Conservation (phyloP, 163 green algal species). For the Scenedesmus sp. region DNA sequence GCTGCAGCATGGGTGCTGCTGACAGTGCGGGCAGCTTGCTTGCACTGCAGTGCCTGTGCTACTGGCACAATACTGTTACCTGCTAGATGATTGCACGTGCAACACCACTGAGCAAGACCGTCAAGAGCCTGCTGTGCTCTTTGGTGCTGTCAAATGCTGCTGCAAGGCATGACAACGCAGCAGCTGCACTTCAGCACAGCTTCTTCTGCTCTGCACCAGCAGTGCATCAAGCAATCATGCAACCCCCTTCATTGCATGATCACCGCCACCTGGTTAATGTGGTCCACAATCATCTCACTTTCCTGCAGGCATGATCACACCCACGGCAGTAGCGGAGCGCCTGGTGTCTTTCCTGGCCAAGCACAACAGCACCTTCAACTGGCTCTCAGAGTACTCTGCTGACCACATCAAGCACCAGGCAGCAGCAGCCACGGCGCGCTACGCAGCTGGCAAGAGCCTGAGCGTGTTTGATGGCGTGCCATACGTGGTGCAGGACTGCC, state of each 20-base stretch:
- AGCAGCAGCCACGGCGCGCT: conserved; percentile 60
- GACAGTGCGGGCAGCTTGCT: neutral
- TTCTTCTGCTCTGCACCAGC: neutral
- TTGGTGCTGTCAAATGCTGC: too few species aligned
- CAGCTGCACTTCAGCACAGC: neutral
- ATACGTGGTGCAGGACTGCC: conserved; percentile 74
- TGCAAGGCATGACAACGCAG: neutral
- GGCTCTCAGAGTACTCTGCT: conserved; percentile 53
- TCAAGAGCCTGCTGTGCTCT: too few species aligned
- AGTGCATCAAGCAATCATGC: neutral
- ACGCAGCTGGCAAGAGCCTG: conserved; percentile 53
- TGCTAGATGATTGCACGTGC: too few species aligned
- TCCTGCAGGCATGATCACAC: conserved; percentile 48
- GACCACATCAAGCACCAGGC: conserved; percentile 60
- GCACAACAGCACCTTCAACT: conserved; percentile 43
- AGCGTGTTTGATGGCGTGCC: conserved; percentile 78
- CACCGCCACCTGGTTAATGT: too few species aligned
- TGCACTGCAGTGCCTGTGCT: neutral
- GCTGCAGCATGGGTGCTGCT: neutral
- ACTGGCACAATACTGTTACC: too few species aligned
- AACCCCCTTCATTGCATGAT: neutral
- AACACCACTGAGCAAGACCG: too few species aligned
- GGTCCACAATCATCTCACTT: neutral
- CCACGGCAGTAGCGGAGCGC: conserved; percentile 57
- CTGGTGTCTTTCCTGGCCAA: conserved; percentile 52